A percentile compares a stretch with the other conserved stretches of the same genome.
phyloP scores from a whole-genome alignment of 1,139 yeast genomes.

The Trichomonascaceae sp. region DNA sequence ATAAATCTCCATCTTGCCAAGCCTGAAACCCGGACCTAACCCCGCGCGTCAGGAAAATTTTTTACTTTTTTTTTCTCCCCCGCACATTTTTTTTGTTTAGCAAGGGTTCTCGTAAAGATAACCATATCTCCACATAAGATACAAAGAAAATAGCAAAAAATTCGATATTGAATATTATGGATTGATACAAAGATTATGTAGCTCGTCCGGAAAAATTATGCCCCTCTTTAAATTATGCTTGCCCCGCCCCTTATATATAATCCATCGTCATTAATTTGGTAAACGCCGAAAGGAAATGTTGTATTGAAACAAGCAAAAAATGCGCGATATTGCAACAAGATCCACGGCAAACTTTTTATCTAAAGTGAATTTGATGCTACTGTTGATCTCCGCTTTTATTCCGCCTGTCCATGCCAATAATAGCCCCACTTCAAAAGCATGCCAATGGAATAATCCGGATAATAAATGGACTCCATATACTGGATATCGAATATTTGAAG shows the following conservation, averaged over 20 bases:
- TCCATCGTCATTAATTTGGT: no score
- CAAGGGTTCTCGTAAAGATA: background rate
- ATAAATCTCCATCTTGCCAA: background rate
- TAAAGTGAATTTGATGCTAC: background rate
- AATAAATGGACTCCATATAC: slow-evolving; percentile 8
- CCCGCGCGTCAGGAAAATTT: background rate
- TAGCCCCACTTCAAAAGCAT: background rate
- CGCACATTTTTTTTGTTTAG: background rate
- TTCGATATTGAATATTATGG: background rate
- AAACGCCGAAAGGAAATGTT: background rate
- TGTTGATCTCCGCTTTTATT: background rate
- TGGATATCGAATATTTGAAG: slow-evolving; percentile 7
- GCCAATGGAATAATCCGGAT: slow-evolving; percentile 5
- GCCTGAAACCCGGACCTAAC: background rate
- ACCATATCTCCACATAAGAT: background rate
- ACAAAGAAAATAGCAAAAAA: background rate
- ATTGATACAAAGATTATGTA: background rate
- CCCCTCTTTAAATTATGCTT: background rate
- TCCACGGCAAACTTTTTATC: background rate
- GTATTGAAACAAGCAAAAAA: background rate
- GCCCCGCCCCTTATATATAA: background rate
- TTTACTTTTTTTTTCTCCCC: background rate
- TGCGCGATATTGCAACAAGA: background rate
- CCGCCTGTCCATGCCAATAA: background rate
- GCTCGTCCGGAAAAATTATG: background rate